phyloP scores from a whole-genome alignment of 106 monocot species.

The Alisma plantagoaquatica region DNA sequence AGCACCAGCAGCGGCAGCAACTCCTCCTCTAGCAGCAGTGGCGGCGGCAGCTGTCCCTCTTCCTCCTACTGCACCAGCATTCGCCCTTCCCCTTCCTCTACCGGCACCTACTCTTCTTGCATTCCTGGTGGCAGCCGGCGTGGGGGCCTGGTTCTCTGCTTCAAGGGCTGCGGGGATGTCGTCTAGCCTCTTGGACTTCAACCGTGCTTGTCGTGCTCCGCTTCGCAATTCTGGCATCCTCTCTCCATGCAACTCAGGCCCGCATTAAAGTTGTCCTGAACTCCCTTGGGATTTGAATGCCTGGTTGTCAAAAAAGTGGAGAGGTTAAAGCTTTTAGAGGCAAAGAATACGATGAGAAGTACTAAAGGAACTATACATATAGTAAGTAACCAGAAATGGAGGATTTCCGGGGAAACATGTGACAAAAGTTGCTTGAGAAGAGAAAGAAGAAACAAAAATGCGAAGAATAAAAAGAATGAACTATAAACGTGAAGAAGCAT shows the following conservation, averaged over 20 bases:
- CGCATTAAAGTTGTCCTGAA: conserved; percentile 21
- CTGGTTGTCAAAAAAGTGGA: too few relatives aligned
- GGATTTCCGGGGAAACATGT: too few relatives aligned
- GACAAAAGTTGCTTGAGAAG: too few relatives aligned
- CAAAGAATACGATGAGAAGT: too few relatives aligned
- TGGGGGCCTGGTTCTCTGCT: conserved; percentile 37
- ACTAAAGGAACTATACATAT: too few relatives aligned
- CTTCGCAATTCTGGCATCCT: conserved; percentile 99
- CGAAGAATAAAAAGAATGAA: too few relatives aligned
- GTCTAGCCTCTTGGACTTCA: conserved; percentile 67
- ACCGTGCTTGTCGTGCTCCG: conserved; percentile 86
- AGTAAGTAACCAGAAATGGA: too few relatives aligned
- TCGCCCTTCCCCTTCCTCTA: conserved; percentile 58
- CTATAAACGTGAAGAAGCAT: too few relatives aligned
- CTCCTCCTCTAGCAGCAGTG: conserved; percentile 37
- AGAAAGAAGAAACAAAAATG: too few relatives aligned
- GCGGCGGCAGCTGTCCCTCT: conserved; percentile 42
- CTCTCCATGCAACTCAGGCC: conserved; percentile 77
- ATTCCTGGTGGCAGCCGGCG: conserved; percentile 33
- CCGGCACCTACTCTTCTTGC: conserved; percentile 56
- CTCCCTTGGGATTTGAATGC: too few relatives aligned
- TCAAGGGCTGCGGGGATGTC: conserved; percentile 38
- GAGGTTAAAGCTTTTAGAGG: too few relatives aligned
- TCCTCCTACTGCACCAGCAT: conserved; percentile 41
- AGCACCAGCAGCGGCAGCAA: conserved; percentile 25